Base-by-base conservation (phyloP, 2,329 filamentous ascomycete genomes). In the Monilinia fructigena region DNA sequence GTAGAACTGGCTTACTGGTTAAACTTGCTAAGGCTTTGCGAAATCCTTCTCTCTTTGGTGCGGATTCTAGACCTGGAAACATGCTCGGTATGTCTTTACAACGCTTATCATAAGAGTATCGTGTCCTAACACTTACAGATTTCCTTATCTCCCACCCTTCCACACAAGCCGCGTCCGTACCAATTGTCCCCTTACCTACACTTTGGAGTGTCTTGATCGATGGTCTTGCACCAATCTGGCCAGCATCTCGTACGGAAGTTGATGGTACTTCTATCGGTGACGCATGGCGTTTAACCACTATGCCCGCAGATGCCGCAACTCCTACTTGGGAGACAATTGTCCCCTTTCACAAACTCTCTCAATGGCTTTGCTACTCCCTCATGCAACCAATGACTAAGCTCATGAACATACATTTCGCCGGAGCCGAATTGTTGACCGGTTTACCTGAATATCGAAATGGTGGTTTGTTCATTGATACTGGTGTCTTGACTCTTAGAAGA, bases 381-480 rank as follows among this genome's bases (percentile, higher is more conserved):
- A 96, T 96, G 91, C 89, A 93, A 31, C 93, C 93, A 0, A 96
- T 97, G 89, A 86, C 89, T 66, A 90, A 87, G 70, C 78, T 96
- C 28, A 86, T 96, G 73, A 86, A 89, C 66, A 88, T 96, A 67
- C 87, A 92, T 71, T 95, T 95, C 77, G 87, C 89, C 3, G 92
- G 92, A 54, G 86, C 87, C 1, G 91, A 96, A 68, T 83, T 96
- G 8, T 83, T 96, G 70, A 97, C 93, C 0, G 93, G 92, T 28
- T 82, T 97, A 4, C 93, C 93, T 0, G 93, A 97, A 76, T 97
- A 97, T 76, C 87, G 93, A 67, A 97, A 97, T 73, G 93, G 93
- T 54, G 93, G 93, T 16, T 82, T 97, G 3, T 88, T 97, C 68
- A 88, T 97, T 68, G 86, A 97, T 74, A 88, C 93, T 42, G 93